A percentile compares a stretch with the other conserved stretches of the same genome.
phyloP scores from a whole-genome alignment of 2,329 filamentous ascomycete species.

The Fusarium annulatum region DNA sequence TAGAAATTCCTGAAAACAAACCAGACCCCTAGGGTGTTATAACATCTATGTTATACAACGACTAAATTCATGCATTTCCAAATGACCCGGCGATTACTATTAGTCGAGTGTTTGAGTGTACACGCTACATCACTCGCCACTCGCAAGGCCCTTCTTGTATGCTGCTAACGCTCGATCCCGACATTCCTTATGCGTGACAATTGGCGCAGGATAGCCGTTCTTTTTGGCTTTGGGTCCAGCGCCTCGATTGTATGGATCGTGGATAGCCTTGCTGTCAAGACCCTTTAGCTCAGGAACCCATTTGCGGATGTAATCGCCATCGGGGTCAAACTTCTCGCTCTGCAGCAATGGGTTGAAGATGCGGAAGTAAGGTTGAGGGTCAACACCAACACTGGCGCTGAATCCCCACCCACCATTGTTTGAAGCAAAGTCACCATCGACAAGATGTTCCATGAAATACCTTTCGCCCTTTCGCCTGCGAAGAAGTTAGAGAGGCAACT shows the following conservation, averaged over 20 bases:
- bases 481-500: not conserved
- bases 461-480: conserved; percentile 76
- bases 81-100: not conserved
- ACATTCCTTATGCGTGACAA: conserved; percentile 78
- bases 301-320: conserved; percentile 82
- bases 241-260: conserved; percentile 81
- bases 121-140: conserved; percentile 39
- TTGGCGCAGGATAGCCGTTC: conserved; percentile 77
- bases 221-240: conserved; percentile 68
- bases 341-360: conserved; percentile 90
- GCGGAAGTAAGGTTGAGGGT: conserved; percentile 90
- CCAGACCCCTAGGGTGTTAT: not conserved
- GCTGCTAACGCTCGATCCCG: conserved; percentile 74
- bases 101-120: not conserved
- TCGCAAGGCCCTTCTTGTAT: conserved; percentile 69
- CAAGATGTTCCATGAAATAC: conserved; percentile 84
- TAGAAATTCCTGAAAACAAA: not conserved
- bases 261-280: conserved; percentile 75
- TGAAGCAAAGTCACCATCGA: conserved; percentile 83
- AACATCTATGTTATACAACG: not conserved
- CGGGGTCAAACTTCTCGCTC: conserved; percentile 84
- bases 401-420: conserved; percentile 75
- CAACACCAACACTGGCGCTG: conserved; percentile 75
- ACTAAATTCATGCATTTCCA: not conserved
- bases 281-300: conserved; percentile 82